Conservation (phyloP, 2,329 filamentous ascomycete genomes). For the Trichocomaceae sp. region DNA sequence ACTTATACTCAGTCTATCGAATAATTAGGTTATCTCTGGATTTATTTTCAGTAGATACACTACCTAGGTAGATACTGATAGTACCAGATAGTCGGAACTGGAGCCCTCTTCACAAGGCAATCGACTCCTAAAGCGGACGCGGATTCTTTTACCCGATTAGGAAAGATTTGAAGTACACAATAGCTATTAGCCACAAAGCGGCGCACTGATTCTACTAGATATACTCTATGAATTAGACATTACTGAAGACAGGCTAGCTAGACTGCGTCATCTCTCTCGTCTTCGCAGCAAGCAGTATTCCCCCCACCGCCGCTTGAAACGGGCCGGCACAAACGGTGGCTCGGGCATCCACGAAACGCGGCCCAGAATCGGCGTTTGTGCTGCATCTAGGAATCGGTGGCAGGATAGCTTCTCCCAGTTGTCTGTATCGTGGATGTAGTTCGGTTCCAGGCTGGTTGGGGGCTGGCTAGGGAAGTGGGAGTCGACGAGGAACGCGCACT, state of each 20-base stretch:
- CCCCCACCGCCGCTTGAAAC: constrained; percentile 72
- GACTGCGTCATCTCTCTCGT: not conserved
- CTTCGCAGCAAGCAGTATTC: constrained; percentile 75
- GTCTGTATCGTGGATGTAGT: constrained; percentile 66
- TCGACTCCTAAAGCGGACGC: not conserved
- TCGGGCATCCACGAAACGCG: constrained; percentile 79
- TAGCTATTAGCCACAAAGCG: no score
- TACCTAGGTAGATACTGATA: not conserved
- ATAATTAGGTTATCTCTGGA: not conserved
- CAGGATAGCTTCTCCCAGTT: constrained; percentile 75
- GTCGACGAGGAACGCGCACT: constrained; percentile 81
- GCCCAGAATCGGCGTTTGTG: constrained; percentile 64
- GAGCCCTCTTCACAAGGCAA: not conserved
- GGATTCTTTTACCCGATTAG: constrained; percentile 34
- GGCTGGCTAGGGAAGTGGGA: constrained; percentile 62
- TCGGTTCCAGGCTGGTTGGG: constrained; percentile 65
- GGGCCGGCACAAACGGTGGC: constrained; percentile 59
- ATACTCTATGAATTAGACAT: not conserved
- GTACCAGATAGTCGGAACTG: not conserved
- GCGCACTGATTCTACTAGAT: no score
- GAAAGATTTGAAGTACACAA: constrained; percentile 21
- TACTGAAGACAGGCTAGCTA: not conserved
- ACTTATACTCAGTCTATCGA: not conserved
- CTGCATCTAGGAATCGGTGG: constrained; percentile 71
- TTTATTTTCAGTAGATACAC: not conserved